Evolutionary conservation across 75 land plant species (phyloP), one percentile per base, ranked within the genome.

Genomic region (Cryptomeria japonica): DNA sequence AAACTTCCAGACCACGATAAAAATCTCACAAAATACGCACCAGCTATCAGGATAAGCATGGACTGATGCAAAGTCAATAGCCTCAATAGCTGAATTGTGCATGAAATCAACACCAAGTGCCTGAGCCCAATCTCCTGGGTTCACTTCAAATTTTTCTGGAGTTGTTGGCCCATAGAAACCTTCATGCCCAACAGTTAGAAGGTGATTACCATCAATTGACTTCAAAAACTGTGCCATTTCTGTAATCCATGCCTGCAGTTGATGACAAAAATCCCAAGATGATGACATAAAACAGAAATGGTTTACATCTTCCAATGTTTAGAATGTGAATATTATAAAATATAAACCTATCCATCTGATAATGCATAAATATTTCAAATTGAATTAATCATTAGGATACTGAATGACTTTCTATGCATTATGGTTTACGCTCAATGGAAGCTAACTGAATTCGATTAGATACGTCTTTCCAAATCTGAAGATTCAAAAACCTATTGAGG

Each of bases 31-130:
- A 44, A 25, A 44, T 73, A 88, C 93, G 58, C 88, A 96, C 99
- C 99, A 98, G 49, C 84, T 88, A 89, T 98, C 99, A 58, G 98
- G 96, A 87, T 98, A 98, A 31, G 91, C 87, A 89, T 98, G 99
- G 51, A 93, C 97, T 39, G 98, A 97, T 47, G 97, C 94, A 87
- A 98, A 98, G 86, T 98, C 99, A 39, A 98, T 92, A 80, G 79
- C 84, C 73, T 91, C 28, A 25, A 90, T 55, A 86, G 90, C 87
- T 19, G 97, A 93, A 88, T 95, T 93, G 85, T 91, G 95, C 51
- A 98, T 92, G 90, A 98, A 98, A 91, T 98, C 99, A 32, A 94
- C 82, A 56, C 99, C 99, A 44, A 96, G 92, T 15, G 49, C 77
- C 3, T 90, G 56, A 25, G 92, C 89, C 90, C 88, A 94, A 49